Percentiles rank a stretch among this genome's conserved stretches.
phyloP scores from a whole-genome alignment of 2,329 filamentous ascomycete species.

The Penicillium griseofulvum region DNA sequence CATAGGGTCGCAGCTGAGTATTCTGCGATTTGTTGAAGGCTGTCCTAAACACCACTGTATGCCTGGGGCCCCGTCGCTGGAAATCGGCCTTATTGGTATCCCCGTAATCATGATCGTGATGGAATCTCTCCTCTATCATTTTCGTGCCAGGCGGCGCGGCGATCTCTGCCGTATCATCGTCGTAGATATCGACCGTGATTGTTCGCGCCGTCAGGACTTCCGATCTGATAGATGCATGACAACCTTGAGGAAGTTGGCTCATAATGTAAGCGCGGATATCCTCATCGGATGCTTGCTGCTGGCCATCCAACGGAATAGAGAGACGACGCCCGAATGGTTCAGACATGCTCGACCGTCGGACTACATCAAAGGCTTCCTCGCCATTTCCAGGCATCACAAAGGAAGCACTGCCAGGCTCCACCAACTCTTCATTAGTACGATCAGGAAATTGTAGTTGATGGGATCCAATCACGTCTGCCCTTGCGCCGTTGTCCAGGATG shows the following conservation, averaged over 20 bases:
- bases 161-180: conserved; percentile 43
- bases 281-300: conserved; percentile 44
- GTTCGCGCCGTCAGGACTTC: conserved; percentile 46
- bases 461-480: conserved; percentile 48
- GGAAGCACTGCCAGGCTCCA: conserved; percentile 54
- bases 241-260: conserved; percentile 43
- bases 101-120: conserved; percentile 48
- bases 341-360: conserved; percentile 30
- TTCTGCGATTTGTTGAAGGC: conserved; percentile 43
- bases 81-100: conserved; percentile 43
- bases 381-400: conserved; percentile 40
- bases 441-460: conserved; percentile 33
- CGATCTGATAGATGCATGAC: conserved; percentile 44
- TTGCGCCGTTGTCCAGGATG: conserved; percentile 46
- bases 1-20: conserved; percentile 33
- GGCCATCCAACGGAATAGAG: conserved; percentile 35
- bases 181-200: conserved; percentile 48
- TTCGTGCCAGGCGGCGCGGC: conserved; percentile 46
- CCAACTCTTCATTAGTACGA: conserved; percentile 45
- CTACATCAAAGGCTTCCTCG: conserved; percentile 39
- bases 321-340: conserved; percentile 29
- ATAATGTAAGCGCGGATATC: conserved; percentile 50
- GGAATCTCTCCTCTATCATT: conserved; percentile 45
- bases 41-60: conserved; percentile 48
- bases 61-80: conserved; percentile 36